A percentile compares a stretch with the other conserved stretches of the same genome.
Evolutionary conservation across 202 grass and related monocot genomes (phyloP).

Genomic region (Panicum virgatum): DNA sequence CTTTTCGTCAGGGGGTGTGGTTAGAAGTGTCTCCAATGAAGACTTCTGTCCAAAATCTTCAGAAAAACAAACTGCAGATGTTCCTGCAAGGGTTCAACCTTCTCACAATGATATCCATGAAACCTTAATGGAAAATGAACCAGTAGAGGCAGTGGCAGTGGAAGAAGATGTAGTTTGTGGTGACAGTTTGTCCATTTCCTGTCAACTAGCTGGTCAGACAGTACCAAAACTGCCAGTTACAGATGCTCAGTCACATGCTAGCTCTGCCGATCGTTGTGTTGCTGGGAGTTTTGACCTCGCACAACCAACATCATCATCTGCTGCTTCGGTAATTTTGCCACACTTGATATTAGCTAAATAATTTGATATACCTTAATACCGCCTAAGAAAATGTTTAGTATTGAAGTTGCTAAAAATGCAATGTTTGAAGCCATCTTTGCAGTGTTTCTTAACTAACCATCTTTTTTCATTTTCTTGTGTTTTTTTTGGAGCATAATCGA

Average conservation of each 20-base stretch:
- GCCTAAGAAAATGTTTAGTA: constrained; percentile 20
- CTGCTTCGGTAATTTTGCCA: constrained; percentile 60
- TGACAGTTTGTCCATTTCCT: constrained; percentile 48
- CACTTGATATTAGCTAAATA: constrained; percentile 22
- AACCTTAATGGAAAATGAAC: constrained; percentile 47
- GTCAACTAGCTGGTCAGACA: constrained; percentile 46
- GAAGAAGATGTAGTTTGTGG: constrained; percentile 47
- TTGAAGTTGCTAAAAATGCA: constrained; percentile 14
- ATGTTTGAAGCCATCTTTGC: background rate
- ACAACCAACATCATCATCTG: constrained; percentile 44
- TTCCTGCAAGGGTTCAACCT: constrained; percentile 26
- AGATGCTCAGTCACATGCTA: constrained; percentile 64
- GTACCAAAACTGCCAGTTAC: constrained; percentile 38
- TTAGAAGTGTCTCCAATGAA: constrained; percentile 36
- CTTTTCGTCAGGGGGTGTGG: constrained; percentile 28
- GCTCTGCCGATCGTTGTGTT: constrained; percentile 39
- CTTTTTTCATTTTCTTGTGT: background rate
- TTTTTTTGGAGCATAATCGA: background rate
- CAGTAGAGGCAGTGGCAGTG: constrained; percentile 33
- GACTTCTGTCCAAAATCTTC: constrained; percentile 34
- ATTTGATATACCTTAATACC: constrained; percentile 28
- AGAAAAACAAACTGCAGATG: constrained; percentile 29
- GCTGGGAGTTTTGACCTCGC: constrained; percentile 43
- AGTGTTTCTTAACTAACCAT: constrained; percentile 24
- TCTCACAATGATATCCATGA: constrained; percentile 26